Conservation (phyloP, 2,329 filamentous ascomycete genomes). For the Talaromyces sp. region DNA sequence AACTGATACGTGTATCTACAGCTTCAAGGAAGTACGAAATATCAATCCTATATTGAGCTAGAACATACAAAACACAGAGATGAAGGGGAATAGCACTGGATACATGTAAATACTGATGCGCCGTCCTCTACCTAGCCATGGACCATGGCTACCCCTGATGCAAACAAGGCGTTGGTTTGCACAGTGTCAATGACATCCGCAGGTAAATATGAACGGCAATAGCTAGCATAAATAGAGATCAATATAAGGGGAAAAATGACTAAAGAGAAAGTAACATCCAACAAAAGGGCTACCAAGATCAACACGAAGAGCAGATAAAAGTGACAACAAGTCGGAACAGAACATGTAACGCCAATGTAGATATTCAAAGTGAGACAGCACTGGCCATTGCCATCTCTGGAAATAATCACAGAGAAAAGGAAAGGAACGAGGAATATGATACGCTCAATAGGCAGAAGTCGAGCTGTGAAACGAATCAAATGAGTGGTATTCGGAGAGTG, state of each 20-base stretch:
- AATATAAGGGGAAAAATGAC: neutral
- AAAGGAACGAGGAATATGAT: conserved; percentile 14
- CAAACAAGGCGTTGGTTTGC: conserved; percentile 1
- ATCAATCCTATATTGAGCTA: neutral
- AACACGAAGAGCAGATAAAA: conserved; percentile 21
- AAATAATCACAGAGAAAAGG: conserved; percentile 21
- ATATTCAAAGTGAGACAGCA: conserved; percentile 19
- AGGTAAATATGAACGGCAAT: neutral
- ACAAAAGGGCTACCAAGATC: conserved; percentile 21
- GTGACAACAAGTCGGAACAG: conserved; percentile 25
- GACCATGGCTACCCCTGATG: neutral
- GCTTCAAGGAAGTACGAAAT: neutral
- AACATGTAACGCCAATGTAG: conserved; percentile 24
- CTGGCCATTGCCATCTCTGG: conserved; percentile 2
- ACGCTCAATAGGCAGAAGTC: conserved; percentile 6
- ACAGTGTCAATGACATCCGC: neutral
- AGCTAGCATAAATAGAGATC: neutral
- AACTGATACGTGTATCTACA: neutral
- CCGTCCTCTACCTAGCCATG: neutral
- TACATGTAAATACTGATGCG: neutral
- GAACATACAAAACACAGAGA: conserved; percentile 4
- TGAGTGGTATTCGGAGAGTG: conserved; percentile 16
- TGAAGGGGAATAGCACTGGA: neutral
- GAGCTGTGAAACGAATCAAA: conserved; percentile 7
- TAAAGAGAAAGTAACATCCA: conserved; percentile 1